These are phyloP conservation scores for Neocallimastix lanati DNA, from an alignment of 192 early-diverging fungal genomes.

Conservation along the genomic window DNA sequence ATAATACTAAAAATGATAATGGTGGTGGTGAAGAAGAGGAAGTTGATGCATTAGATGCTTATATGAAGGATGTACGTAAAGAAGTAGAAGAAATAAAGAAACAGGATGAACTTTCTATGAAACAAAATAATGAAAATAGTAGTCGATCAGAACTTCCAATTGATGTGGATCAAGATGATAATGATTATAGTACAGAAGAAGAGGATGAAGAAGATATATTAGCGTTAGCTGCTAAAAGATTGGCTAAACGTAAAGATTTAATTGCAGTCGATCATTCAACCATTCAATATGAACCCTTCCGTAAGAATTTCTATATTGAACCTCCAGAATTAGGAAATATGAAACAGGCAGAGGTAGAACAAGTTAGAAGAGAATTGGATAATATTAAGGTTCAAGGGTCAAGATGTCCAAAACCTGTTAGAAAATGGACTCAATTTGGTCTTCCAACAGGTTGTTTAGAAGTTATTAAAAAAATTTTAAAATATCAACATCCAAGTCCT, in stretches of 20 bases:
- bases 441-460: slow-evolving; percentile 49
- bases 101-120: slow-evolving; percentile 15
- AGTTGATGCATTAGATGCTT: slow-evolving; percentile 62
- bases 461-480: slow-evolving; percentile 55
- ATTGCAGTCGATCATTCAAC: slow-evolving; percentile 67
- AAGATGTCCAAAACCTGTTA: slow-evolving; percentile 79
- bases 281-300: slow-evolving; percentile 70
- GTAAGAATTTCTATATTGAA: slow-evolving; percentile 89
- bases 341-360: slow-evolving; percentile 67
- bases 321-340: slow-evolving; percentile 71
- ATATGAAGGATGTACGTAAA: slow-evolving; percentile 64
- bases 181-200: slow-evolving; percentile 2
- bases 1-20: slow-evolving; percentile 7
- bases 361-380: slow-evolving; percentile 64
- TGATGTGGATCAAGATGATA: not conserved
- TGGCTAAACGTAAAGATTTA: slow-evolving; percentile 78
- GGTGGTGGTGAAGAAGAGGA: slow-evolving; percentile 25
- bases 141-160: slow-evolving; percentile 20
- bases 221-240: slow-evolving; percentile 47
- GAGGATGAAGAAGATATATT: slow-evolving; percentile 18
- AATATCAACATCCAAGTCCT: slow-evolving; percentile 68
- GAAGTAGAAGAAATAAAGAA: slow-evolving; percentile 52
- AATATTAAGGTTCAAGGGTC: slow-evolving; percentile 86
- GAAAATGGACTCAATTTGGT: slow-evolving; percentile 90
- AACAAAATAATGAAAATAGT: slow-evolving; percentile 19